Evolutionary conservation across 106 monocot species (phyloP), one percentile per base, ranked within the genome.

Genomic region (Cymbidium sinense): DNA sequence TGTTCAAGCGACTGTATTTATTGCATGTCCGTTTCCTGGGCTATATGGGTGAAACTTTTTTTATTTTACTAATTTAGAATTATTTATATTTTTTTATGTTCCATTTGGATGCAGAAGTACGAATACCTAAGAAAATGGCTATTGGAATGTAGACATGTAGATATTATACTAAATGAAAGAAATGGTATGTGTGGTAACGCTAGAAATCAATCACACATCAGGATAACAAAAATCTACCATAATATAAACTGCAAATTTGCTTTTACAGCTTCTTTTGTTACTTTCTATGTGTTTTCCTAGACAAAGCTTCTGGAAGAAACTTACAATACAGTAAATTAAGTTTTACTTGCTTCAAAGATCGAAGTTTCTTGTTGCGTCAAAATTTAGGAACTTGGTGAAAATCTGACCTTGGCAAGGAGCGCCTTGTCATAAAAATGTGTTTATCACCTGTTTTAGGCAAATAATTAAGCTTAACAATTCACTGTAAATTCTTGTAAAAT

Each of bases 1-100:
- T 70, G 72, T 80, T 70, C 71, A 88, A 77, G 91, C 91, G 10
- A 81, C 79, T 76, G 91, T 96, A 19, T 96, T 96, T 62, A 96
- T 91, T 89, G 96, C 96, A 96, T 93, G 96, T 96, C 20, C 11
- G 3, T 21, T 65, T 79, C 78, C 4, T 21, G 50, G 74, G 30
- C 25, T 71, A 39, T 71, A 21, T 0, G 37, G 12, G 71, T 71
- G 71, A 71, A 21, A 13, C 33, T n/a, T 21, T 36, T 69, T 36
- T 71, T 21, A n/a, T 71, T 39, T 34, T 70, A 34, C 21, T 71
- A 21, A 37, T 71, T 71, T 37, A 13, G 21, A 20, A 29, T 29
- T 71, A n/a, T n/a, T 71, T 39, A 43, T 62, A 4, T 64, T 5
- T 35, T 23, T 33, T 75, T 37, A 51, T 58, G 20, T 35, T 34